Evolutionary conservation across 75 land plant genomes (phyloP).

Genomic region (Gnetum montanum): DNA sequence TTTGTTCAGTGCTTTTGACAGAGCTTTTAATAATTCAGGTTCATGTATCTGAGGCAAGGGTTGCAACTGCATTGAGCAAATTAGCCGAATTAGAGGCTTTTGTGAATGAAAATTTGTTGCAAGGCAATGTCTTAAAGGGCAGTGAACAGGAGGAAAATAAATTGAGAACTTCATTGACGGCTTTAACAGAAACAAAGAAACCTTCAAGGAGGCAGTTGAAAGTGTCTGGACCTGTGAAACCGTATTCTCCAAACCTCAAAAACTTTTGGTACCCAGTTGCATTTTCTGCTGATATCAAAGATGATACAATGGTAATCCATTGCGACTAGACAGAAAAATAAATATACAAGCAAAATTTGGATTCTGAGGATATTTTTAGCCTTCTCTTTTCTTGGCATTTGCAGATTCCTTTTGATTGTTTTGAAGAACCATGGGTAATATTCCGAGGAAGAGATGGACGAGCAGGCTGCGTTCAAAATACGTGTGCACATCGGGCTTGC

Average conservation of each 20-base stretch:
- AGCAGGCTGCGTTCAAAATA: conserved; percentile 86
- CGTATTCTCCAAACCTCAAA: conserved; percentile 63
- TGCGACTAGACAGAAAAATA: background rate
- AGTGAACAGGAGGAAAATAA: conserved; percentile 8
- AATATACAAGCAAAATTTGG: too few relatives aligned
- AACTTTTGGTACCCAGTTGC: conserved; percentile 98
- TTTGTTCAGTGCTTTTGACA: background rate
- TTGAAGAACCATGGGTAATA: conserved; percentile 91
- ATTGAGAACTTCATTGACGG: conserved; percentile 10
- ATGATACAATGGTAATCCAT: conserved; percentile 63
- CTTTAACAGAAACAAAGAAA: conserved; percentile 21
- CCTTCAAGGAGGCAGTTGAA: conserved; percentile 27
- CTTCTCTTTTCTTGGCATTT: too few relatives aligned
- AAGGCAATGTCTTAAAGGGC: conserved; percentile 23
- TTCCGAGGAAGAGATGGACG: conserved; percentile 94
- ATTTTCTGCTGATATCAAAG: conserved; percentile 67
- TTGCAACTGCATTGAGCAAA: conserved; percentile 67
- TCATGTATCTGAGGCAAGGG: conserved; percentile 93
- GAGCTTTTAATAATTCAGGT: conserved; percentile 52
- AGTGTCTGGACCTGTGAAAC: conserved; percentile 77
- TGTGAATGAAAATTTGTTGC: conserved; percentile 71
- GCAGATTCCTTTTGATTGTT: conserved; percentile 90
- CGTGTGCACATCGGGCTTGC: conserved; percentile 96
- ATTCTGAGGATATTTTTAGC: too few relatives aligned
- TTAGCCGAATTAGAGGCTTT: conserved; percentile 79